A percentile compares a stretch with the other conserved stretches of the same genome.
Evolutionary conservation across 164 flowering plant genomes (phyloP).

Genomic region (Brasenia schreberi): DNA sequence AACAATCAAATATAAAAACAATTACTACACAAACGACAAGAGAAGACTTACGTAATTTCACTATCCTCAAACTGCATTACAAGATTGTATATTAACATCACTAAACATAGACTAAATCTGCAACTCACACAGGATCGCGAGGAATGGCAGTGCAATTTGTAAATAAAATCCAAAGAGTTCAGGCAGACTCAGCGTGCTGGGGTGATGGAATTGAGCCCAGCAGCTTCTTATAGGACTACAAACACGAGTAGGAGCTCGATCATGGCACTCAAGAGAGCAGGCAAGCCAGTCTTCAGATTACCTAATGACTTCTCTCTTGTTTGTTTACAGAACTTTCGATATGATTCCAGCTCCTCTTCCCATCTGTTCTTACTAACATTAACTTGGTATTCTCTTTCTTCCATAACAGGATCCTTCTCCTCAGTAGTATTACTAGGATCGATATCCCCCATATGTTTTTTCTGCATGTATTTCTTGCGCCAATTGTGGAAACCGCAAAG

Average conservation of each 20-base stretch:
- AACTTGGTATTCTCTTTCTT: conserved; percentile 43
- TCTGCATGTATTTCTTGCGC: conserved; percentile 47
- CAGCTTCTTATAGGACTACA: not conserved
- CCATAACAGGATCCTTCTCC: conserved; percentile 30
- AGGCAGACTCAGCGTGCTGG: not conserved
- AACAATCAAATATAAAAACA: no score
- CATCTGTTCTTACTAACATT: conserved; percentile 56
- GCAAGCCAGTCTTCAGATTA: conserved; percentile 59
- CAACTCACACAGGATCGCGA: no score
- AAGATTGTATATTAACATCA: no score
- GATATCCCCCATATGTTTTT: conserved; percentile 21
- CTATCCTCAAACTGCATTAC: no score
- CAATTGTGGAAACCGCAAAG: conserved; percentile 50
- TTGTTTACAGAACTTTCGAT: conserved; percentile 55
- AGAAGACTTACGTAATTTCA: no score
- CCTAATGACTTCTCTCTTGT: conserved; percentile 78
- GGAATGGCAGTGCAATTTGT: no score
- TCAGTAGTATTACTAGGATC: conserved; percentile 29
- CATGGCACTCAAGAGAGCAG: conserved; percentile 73
- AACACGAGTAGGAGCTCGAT: conserved; percentile 49
- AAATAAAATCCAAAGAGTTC: not conserved
- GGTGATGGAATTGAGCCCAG: not conserved
- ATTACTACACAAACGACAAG: no score
- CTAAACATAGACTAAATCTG: no score
- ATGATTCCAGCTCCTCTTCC: conserved; percentile 59